A percentile compares a stretch with the other conserved stretches of the same genome.
phyloP scores from a whole-genome alignment of 352 stramenopile genomes.

The Pythium guiyangense region DNA sequence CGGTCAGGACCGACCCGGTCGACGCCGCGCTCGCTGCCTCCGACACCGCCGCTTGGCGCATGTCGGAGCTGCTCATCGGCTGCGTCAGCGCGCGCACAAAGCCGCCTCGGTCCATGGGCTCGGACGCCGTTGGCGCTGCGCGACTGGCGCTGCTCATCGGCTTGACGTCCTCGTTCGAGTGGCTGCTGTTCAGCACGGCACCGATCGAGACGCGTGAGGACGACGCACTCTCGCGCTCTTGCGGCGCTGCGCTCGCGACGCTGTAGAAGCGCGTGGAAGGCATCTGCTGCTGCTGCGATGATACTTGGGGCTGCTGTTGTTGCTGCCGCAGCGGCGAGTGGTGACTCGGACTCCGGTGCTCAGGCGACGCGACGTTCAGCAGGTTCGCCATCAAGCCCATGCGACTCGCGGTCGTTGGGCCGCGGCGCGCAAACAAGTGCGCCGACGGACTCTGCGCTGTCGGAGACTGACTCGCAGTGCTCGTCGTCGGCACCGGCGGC shows the following conservation, averaged over 20 bases:
- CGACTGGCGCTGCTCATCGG: neutral
- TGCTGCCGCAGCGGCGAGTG: constrained; percentile 45
- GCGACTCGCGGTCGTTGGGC: constrained; percentile 28
- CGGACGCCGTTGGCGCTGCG: neutral
- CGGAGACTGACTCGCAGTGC: constrained; percentile 20
- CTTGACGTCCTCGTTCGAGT: constrained; percentile 6
- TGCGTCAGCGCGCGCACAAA: constrained; percentile 6
- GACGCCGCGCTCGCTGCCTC: neutral
- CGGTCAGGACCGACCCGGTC: constrained; percentile 1
- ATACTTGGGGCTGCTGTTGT: constrained; percentile 15
- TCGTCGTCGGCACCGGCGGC: constrained; percentile 19
- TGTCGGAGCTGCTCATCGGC: constrained; percentile 6
- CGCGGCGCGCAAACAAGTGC: constrained; percentile 44
- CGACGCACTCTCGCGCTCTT: constrained; percentile 10
- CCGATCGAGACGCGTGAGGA: constrained; percentile 19
- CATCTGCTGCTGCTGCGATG: constrained; percentile 11
- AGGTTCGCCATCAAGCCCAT: constrained; percentile 80
- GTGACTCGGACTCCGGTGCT: constrained; percentile 26
- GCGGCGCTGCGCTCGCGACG: neutral
- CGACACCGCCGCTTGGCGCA: neutral
- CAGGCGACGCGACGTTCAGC: constrained; percentile 68
- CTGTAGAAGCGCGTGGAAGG: constrained; percentile 37
- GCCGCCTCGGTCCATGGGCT: neutral
- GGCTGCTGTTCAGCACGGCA: constrained; percentile 11
- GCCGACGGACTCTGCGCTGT: constrained; percentile 46